phyloP scores from a whole-genome alignment of 2,329 filamentous ascomycete species.

The Myrmaecium sp. region DNA sequence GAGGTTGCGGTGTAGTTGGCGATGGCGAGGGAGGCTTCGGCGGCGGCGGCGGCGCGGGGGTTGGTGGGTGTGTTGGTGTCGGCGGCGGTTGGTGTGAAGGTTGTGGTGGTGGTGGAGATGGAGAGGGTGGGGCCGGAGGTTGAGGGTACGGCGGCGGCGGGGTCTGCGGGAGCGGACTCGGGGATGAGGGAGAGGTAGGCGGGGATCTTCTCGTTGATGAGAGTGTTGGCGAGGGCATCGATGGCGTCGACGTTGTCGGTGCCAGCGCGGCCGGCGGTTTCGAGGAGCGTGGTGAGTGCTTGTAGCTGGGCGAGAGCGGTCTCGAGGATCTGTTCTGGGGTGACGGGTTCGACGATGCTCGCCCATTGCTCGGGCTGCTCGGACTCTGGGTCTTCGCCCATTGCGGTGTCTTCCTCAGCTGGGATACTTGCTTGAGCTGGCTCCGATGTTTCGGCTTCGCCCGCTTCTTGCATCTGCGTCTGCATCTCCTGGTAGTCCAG shows the following conservation, averaged over 20 bases:
- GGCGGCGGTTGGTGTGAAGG: slow-evolving; percentile 6
- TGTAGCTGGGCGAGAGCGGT: slow-evolving; percentile 2
- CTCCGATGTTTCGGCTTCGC: slow-evolving; percentile 9
- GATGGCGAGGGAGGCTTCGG: slow-evolving; percentile 39
- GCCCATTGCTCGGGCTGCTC: slow-evolving; percentile 41
- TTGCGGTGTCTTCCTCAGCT: slow-evolving; percentile 10
- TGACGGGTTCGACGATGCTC: slow-evolving; percentile 48
- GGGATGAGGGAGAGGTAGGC: background rate
- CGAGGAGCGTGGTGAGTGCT: slow-evolving; percentile 28
- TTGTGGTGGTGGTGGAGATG: slow-evolving; percentile 9
- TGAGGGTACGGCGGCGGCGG: slow-evolving; percentile 11
- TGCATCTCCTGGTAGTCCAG: slow-evolving; percentile 26
- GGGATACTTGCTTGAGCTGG: slow-evolving; percentile 9
- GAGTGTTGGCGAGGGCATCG: background rate
- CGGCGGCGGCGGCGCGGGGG: slow-evolving; percentile 36
- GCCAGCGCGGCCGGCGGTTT: slow-evolving; percentile 8
- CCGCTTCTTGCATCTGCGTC: slow-evolving; percentile 15
- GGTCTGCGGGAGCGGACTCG: slow-evolving; percentile 5
- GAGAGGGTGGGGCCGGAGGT: slow-evolving; percentile 17
- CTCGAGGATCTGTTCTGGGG: slow-evolving; percentile 36
- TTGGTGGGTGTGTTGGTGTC: slow-evolving; percentile 22
- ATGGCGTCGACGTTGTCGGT: slow-evolving; percentile 8
- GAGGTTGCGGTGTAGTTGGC: slow-evolving; percentile 31
- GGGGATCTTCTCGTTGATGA: background rate
- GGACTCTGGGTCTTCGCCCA: slow-evolving; percentile 5